Conservation (phyloP, 2,329 filamentous ascomycete genomes). For the Lasiodiplodia gonubiensis region DNA sequence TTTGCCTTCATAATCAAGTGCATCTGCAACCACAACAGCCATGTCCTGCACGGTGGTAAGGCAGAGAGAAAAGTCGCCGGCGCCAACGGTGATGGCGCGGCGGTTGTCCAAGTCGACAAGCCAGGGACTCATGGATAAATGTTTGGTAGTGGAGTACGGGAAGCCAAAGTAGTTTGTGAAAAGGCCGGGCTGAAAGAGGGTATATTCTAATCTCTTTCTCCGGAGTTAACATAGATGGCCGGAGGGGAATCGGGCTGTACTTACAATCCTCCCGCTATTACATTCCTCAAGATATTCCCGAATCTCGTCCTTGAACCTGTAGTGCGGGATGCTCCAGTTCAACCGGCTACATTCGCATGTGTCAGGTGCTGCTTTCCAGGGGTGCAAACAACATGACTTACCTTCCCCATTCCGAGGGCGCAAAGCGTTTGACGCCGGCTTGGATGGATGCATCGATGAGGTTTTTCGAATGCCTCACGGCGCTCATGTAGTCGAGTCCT, state of each 20-base stretch:
- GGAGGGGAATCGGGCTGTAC: not conserved
- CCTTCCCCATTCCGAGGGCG: slow-evolving; percentile 47
- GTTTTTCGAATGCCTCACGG: slow-evolving; percentile 35
- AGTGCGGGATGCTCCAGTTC: slow-evolving; percentile 52
- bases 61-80: slow-evolving; percentile 37
- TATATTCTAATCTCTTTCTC: slow-evolving; percentile 56
- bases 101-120: slow-evolving; percentile 41
- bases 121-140: slow-evolving; percentile 43
- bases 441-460: slow-evolving; percentile 49
- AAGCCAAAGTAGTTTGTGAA: slow-evolving; percentile 62
- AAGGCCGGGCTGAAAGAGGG: slow-evolving; percentile 61
- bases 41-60: slow-evolving; percentile 39
- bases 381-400: slow-evolving; percentile 36
- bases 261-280: slow-evolving; percentile 55
- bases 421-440: slow-evolving; percentile 41
- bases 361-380: not conserved
- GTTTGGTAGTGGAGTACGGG: slow-evolving; percentile 55
- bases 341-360: not conserved
- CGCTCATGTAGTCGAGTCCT: slow-evolving; percentile 37
- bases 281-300: slow-evolving; percentile 58
- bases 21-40: slow-evolving; percentile 36
- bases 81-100: slow-evolving; percentile 39
- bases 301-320: slow-evolving; percentile 57
- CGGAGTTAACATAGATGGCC: not conserved
- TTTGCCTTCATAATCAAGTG: slow-evolving; percentile 35